These are phyloP conservation scores for Tanozyma kutaoensis DNA, from an alignment of 805 yeast species.

Conservation along the genomic window DNA sequence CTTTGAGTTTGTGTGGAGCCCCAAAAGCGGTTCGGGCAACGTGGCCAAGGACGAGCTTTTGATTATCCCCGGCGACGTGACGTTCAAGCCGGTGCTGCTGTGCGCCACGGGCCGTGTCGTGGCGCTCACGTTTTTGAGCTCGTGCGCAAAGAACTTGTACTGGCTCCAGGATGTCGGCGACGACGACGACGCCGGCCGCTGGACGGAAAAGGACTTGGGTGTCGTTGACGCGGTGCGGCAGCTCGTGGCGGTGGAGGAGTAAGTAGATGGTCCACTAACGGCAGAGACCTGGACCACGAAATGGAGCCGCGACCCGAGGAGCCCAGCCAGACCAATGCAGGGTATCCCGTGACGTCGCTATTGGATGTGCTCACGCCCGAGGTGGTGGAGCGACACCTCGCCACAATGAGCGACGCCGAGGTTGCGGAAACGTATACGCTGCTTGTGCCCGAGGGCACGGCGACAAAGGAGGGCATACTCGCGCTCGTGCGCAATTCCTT, in stretches of 20 bases:
- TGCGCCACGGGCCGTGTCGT: conserved; percentile 72
- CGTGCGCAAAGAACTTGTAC: conserved; percentile 45
- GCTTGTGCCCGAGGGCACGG: conserved; percentile 27
- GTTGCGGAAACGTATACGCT: conserved; percentile 10
- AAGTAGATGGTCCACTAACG: conserved; percentile 15
- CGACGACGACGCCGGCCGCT: conserved; percentile 43
- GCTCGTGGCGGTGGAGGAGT: conserved; percentile 6
- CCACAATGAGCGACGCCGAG: conserved; percentile 4
- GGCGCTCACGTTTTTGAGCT: conserved; percentile 47
- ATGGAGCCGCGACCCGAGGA: conserved; percentile 16
- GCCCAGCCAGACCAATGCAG: too few relatives aligned
- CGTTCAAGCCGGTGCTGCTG: conserved; percentile 55
- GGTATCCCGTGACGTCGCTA: conserved; percentile 18
- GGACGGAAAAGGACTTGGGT: conserved; percentile 43
- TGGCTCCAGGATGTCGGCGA: conserved; percentile 75
- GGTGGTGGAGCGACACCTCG: conserved; percentile 18
- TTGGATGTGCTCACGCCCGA: conserved; percentile 20
- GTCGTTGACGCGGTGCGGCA: conserved; percentile 15
- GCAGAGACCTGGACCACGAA: conserved; percentile 21
- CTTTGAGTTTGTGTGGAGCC: conserved; percentile 60
- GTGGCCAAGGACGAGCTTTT: conserved; percentile 48
- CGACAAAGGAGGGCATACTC: conserved; percentile 22
- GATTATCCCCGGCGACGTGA: conserved; percentile 77
- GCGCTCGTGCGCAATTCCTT: conserved; percentile 35
- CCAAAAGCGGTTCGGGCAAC: conserved; percentile 35